Percentiles rank a stretch among this genome's conserved stretches.
These are phyloP conservation scores for Arbutus unedo DNA, from an alignment of 148 eudicot species.

Conservation along the genomic window DNA sequence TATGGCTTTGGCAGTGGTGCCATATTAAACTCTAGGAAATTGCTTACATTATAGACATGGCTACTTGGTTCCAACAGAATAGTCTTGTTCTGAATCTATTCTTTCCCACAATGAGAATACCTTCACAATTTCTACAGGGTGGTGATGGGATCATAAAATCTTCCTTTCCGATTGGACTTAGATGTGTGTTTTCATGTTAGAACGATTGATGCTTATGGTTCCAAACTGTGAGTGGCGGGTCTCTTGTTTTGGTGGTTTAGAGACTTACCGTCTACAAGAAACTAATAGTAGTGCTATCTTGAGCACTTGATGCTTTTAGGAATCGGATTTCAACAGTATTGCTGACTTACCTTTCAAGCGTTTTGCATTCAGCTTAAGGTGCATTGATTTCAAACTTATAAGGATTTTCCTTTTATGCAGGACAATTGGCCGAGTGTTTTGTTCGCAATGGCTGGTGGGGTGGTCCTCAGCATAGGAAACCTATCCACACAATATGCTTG, in stretches of 20 bases:
- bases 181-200: background rate
- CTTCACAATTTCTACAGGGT: background rate
- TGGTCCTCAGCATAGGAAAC: conserved; percentile 75
- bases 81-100: background rate
- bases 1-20: background rate
- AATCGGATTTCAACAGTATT: background rate
- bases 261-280: background rate
- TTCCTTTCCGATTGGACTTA: background rate
- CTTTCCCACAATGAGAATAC: background rate
- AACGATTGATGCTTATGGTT: background rate
- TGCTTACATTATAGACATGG: background rate
- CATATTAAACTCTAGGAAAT: background rate
- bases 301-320: background rate
- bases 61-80: background rate
- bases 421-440: conserved; percentile 77
- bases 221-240: background rate
- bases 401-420: conserved; percentile 28
- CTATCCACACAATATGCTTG: conserved; percentile 82
- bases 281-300: background rate
- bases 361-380: background rate
- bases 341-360: background rate
- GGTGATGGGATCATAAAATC: background rate
- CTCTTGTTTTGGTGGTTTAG: background rate
- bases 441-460: conserved; percentile 85
- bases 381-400: conserved; percentile 9